These are phyloP conservation scores for Sporothrix protearum DNA, from an alignment of 2,329 filamentous ascomycete genomes.

Conservation along the genomic window DNA sequence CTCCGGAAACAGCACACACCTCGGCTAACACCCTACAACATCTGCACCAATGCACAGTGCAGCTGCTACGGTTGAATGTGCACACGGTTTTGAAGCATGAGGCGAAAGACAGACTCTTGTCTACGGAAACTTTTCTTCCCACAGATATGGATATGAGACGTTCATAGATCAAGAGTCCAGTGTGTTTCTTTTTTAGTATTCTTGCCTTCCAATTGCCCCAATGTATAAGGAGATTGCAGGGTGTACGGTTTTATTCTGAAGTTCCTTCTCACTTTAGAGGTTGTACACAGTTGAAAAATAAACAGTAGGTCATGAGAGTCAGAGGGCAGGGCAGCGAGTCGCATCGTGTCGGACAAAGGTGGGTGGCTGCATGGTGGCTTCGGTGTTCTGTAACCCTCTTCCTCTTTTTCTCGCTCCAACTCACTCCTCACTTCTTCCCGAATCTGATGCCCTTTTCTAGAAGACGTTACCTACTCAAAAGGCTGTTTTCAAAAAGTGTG, in stretches of 20 bases:
- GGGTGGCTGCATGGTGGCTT: constrained; percentile 15
- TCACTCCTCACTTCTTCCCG: background rate
- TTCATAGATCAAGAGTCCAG: background rate
- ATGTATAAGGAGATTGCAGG: too few species aligned
- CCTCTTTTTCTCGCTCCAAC: background rate
- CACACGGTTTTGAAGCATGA: background rate
- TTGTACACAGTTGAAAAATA: background rate
- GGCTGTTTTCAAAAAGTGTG: too few species aligned
- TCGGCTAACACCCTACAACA: background rate
- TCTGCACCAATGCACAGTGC: background rate
- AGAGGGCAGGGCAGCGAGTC: background rate
- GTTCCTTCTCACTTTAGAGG: background rate
- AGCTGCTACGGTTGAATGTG: background rate
- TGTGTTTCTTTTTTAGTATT: background rate
- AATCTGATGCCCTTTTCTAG: too few species aligned
- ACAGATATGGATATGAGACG: background rate
- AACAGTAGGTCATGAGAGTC: background rate
- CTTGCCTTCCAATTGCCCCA: too few species aligned
- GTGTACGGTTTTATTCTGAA: background rate
- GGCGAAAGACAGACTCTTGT: background rate
- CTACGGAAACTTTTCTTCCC: background rate
- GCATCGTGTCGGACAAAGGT: constrained; percentile 18
- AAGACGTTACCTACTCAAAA: too few species aligned
- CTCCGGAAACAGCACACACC: background rate
- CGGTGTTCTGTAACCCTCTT: constrained; percentile 4